A percentile compares a stretch with the other conserved stretches of the same genome.
phyloP scores from a whole-genome alignment of 1,284 basidiomycete genomes.

The Xanthoconium separans region DNA sequence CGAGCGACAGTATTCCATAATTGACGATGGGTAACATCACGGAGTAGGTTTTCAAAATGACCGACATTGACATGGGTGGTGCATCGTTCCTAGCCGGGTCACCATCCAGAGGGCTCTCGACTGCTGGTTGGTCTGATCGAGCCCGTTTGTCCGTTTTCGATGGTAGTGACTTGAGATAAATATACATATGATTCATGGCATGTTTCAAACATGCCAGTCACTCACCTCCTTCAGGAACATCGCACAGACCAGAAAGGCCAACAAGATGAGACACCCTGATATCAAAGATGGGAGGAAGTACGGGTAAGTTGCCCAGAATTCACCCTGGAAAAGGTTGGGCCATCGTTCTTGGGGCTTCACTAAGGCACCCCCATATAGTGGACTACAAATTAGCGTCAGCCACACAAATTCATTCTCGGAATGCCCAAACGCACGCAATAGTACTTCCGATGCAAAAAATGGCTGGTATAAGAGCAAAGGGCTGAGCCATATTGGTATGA shows the following conservation, averaged over 20 bases:
- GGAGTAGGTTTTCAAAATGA: slow-evolving; percentile 33
- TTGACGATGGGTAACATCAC: slow-evolving; percentile 63
- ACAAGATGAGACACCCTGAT: slow-evolving; percentile 54
- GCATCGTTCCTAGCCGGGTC: neutral
- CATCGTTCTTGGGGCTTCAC: slow-evolving; percentile 47
- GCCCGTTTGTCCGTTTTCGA: neutral
- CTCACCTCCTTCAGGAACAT: slow-evolving; percentile 57
- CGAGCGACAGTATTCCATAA: slow-evolving; percentile 32
- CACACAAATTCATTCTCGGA: slow-evolving; percentile 13
- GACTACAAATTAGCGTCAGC: slow-evolving; percentile 46
- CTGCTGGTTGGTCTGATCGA: no score
- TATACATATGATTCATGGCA: neutral
- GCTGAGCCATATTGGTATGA: slow-evolving; percentile 34
- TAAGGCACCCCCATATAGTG: slow-evolving; percentile 47
- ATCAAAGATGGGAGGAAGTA: slow-evolving; percentile 58
- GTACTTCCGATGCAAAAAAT: slow-evolving; percentile 25
- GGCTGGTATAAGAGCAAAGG: slow-evolving; percentile 25
- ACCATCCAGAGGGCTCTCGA: no score
- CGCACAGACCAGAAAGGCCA: slow-evolving; percentile 53
- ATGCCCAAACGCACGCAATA: slow-evolving; percentile 8
- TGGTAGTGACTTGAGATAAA: slow-evolving; percentile 20
- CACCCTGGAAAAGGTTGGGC: slow-evolving; percentile 40
- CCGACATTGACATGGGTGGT: slow-evolving; percentile 37
- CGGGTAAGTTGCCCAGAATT: slow-evolving; percentile 51
- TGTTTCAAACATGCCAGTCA: slow-evolving; percentile 20